phyloP scores from a whole-genome alignment of 1,284 basidiomycete species.

The Cystobasidium slooffiae region DNA sequence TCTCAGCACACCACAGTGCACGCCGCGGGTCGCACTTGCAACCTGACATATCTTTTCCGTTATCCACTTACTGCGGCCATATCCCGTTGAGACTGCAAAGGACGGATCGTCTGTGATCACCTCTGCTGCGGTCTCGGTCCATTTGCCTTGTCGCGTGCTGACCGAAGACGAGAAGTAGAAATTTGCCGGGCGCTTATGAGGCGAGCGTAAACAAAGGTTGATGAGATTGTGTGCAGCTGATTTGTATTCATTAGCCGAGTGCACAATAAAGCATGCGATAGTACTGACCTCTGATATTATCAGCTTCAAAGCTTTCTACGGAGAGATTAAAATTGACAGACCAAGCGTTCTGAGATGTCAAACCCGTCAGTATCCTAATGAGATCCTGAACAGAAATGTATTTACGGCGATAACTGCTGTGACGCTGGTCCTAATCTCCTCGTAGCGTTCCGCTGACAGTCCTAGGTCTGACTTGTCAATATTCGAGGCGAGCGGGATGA shows the following conservation, averaged over 20 bases:
- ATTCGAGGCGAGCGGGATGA: conserved; percentile 46
- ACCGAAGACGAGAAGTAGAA: conserved; percentile 68
- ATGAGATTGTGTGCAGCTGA: conserved; percentile 63
- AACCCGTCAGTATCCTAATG: conserved; percentile 11
- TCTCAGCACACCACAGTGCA: conserved; percentile 47
- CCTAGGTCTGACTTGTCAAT: conserved; percentile 50
- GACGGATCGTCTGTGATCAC: conserved; percentile 57
- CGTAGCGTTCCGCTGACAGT: conserved; percentile 57
- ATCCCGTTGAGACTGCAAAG: conserved; percentile 63
- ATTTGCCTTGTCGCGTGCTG: conserved; percentile 57
- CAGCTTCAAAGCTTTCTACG: conserved; percentile 26
- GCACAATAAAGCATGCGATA: not conserved
- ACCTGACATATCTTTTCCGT: conserved; percentile 65
- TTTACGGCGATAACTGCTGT: conserved; percentile 53
- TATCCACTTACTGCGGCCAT: conserved; percentile 67
- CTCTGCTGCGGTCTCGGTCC: conserved; percentile 56
- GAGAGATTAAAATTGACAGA: conserved; percentile 62
- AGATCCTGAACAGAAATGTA: conserved; percentile 34
- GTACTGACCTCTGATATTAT: conserved; percentile 13
- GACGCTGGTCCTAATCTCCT: conserved; percentile 56
- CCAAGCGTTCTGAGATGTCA: conserved; percentile 60
- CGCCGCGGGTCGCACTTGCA: conserved; percentile 55
- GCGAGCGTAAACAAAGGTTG: conserved; percentile 60
- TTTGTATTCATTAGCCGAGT: not conserved
- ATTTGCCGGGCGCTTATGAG: conserved; percentile 63